These are phyloP conservation scores for Macadamia integrifolia DNA, from an alignment of 164 flowering plant genomes.

Conservation along the genomic window DNA sequence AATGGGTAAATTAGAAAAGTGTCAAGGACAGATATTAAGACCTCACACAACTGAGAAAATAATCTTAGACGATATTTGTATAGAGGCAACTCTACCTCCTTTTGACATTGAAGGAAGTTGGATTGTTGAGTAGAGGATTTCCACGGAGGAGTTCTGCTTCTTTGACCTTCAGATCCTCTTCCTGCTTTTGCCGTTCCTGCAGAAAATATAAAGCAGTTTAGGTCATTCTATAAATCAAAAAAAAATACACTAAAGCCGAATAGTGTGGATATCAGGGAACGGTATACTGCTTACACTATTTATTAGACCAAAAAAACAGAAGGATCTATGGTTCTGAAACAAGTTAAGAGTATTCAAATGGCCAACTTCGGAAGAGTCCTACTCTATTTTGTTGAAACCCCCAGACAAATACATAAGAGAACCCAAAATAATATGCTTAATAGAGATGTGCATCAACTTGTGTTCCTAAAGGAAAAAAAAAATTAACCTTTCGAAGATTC, in stretches of 20 bases:
- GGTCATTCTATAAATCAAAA: not conserved
- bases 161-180: conserved; percentile 80
- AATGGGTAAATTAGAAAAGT: not conserved
- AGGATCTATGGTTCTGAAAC: not conserved
- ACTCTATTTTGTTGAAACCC: not conserved
- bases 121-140: conserved; percentile 73
- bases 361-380: too few species aligned
- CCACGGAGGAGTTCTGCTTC: conserved; percentile 86
- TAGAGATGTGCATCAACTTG: not conserved
- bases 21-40: not conserved
- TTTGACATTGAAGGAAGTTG: conserved; percentile 66
- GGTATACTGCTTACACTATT: too few species aligned
- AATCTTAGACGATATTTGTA: not conserved
- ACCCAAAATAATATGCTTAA: not conserved
- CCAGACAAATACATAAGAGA: not conserved
- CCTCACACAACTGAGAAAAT: not conserved
- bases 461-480: not conserved
- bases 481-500: conserved; percentile 59
- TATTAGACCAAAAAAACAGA: too few species aligned
- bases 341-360: not conserved
- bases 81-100: conserved; percentile 48
- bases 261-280: not conserved
- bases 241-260: not conserved
- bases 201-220: conserved; percentile 8
- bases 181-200: conserved; percentile 63